Evolutionary conservation across 331 rosid genomes (phyloP).

Genomic region (Dryas integrifolia): DNA sequence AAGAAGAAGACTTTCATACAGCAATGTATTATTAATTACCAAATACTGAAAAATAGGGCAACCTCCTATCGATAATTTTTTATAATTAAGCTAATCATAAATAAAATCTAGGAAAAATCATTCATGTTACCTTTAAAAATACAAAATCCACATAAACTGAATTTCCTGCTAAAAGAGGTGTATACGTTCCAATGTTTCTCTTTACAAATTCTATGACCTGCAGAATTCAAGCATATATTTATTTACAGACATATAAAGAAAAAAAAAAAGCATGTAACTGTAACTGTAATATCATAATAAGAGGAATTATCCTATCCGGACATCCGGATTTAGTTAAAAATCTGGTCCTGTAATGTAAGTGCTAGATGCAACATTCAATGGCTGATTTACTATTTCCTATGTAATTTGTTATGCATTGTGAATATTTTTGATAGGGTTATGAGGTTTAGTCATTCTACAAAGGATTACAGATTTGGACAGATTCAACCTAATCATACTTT

Average conservation of each 20-base stretch:
- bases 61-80: neutral
- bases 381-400: too few relatives aligned
- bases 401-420: too few relatives aligned
- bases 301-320: too few relatives aligned
- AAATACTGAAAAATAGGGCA: neutral
- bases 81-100: neutral
- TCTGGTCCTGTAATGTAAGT: too few relatives aligned
- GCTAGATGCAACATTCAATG: too few relatives aligned
- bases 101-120: conserved; percentile 4
- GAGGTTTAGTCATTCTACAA: too few relatives aligned
- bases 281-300: neutral
- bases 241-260: neutral
- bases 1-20: neutral
- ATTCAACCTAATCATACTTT: too few relatives aligned
- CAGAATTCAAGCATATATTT: conserved; percentile 19
- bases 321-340: too few relatives aligned
- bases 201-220: conserved; percentile 90
- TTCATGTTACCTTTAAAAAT: conserved; percentile 65
- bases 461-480: too few relatives aligned
- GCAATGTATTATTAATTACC: neutral
- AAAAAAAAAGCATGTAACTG: neutral
- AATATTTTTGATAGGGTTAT: too few relatives aligned
- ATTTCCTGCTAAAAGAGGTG: conserved; percentile 84
- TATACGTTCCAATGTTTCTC: conserved; percentile 53
- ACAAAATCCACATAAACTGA: conserved; percentile 73